phyloP scores from a whole-genome alignment of 768 basidiomycete genomes.

The Podaxis sp. region DNA sequence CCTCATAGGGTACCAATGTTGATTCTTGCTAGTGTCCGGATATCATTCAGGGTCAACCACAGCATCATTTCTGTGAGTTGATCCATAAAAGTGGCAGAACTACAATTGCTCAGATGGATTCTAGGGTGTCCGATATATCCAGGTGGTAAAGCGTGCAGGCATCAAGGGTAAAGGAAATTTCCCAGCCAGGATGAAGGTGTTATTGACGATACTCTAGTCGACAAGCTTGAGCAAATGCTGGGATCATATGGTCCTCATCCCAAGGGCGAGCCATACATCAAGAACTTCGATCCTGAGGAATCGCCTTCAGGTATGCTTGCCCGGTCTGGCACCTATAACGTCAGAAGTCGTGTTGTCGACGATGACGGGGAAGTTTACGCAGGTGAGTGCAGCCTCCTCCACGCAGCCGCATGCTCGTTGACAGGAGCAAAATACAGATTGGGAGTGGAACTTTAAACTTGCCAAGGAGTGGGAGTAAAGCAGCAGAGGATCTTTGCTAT shows the following conservation, averaged over 20 bases:
- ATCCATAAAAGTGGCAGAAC: constrained; percentile 10
- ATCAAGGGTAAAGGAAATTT: constrained; percentile 54
- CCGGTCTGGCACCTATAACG: constrained; percentile 75
- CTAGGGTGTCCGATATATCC: constrained; percentile 82
- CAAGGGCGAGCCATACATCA: constrained; percentile 61
- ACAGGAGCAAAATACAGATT: constrained; percentile 43
- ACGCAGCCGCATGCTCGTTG: neutral
- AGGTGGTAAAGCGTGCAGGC: constrained; percentile 81
- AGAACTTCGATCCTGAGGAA: constrained; percentile 74
- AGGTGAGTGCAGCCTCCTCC: constrained; percentile 43
- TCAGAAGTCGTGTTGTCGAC: constrained; percentile 81
- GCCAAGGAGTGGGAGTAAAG: constrained; percentile 80
- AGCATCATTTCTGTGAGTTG: constrained; percentile 75
- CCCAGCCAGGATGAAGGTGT: neutral
- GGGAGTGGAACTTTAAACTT: constrained; percentile 90
- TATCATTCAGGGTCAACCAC: constrained; percentile 85
- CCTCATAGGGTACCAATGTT: neutral
- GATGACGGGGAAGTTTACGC: constrained; percentile 83
- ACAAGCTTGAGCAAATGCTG: constrained; percentile 91
- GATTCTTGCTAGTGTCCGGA: constrained; percentile 56
- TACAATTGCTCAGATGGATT: constrained; percentile 1
- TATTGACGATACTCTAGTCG: constrained; percentile 50
- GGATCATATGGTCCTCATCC: constrained; percentile 85
- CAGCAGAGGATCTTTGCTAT: neutral
- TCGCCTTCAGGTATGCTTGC: constrained; percentile 80